Percentiles rank a stretch among this genome's conserved stretches.
Conservation (phyloP, 495 filamentous ascomycete genomes). For the Cryomyces antarcticus region DNA sequence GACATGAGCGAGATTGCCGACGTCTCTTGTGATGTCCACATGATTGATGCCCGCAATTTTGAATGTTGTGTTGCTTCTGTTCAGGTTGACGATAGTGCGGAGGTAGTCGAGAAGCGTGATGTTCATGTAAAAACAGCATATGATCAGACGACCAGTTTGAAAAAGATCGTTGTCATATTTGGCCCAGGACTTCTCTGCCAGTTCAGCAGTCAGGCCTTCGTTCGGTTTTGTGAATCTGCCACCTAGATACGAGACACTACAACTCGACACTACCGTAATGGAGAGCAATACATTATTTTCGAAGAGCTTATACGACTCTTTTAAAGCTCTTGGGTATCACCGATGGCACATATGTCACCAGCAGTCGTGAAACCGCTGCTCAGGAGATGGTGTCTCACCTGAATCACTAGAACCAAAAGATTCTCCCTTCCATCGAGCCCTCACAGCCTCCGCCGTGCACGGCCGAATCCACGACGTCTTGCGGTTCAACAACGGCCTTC, state of each 20-base stretch:
- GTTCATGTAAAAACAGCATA: constrained; percentile 70
- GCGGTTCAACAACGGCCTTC: constrained; percentile 41
- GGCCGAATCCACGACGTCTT: constrained; percentile 61
- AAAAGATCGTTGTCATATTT: constrained; percentile 73
- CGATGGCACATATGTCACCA: too few relatives aligned
- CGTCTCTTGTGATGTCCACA: constrained; percentile 58
- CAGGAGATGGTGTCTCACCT: too few relatives aligned
- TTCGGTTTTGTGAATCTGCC: constrained; percentile 45
- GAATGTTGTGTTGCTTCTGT: constrained; percentile 50
- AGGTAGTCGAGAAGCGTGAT: constrained; percentile 69
- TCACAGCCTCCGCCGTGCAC: constrained; percentile 35
- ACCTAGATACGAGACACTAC: constrained; percentile 10
- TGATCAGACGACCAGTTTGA: constrained; percentile 60
- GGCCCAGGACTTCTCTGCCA: constrained; percentile 35
- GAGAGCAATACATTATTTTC: too few relatives aligned
- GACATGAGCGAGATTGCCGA: constrained; percentile 52
- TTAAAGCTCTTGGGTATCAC: too few relatives aligned
- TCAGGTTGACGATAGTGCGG: constrained; percentile 66
- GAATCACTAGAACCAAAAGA: background rate
- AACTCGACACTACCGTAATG: too few relatives aligned
- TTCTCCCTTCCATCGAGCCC: constrained; percentile 27
- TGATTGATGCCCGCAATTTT: constrained; percentile 35
- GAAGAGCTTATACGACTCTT: too few relatives aligned
- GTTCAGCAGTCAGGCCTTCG: constrained; percentile 25
- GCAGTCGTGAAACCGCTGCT: too few relatives aligned